Base-by-base conservation (phyloP, 106 monocot genomes). In the Allium cepa region DNA sequence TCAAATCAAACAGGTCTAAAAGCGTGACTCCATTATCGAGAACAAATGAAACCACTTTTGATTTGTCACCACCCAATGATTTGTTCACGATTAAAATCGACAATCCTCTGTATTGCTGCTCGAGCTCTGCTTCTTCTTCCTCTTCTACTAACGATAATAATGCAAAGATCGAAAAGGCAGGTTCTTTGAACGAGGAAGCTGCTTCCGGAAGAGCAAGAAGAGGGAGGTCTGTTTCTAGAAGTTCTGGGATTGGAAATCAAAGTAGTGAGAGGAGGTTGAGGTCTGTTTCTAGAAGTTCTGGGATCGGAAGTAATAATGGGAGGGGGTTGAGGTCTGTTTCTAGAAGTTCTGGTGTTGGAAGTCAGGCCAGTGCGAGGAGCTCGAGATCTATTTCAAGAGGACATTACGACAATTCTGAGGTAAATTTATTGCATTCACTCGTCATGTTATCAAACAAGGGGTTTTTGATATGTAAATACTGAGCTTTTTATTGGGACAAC, bases 251-350 rank as follows among this genome's bases (percentile, higher is more conserved):
- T 47, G 64, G 64, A 16, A 64, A 2, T 48, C n/a, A 47, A 17
- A 48, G 6, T 6, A n/a, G 48, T 7, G 47, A 28, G 4, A 16
- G 47, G 64, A 64, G 10, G 7, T n/a, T 17, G 64, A 64, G 49
- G 47, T 4, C 50, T 17, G 50, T 4, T 46, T 10, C 51, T 49
- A 67, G 66, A 11, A 12, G 50, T 49, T 67, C 66, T 18, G 52
- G 17, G 22, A 26, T 67, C 7, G 66, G 52, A 7, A 1, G 11
- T 10, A 26, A 52, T 49, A 67, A 52, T 49, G 26, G 49, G 66
- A 4, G 66, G 66, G 6, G 50, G 66, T 11, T 67, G 12, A 10
- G 66, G 66, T 67, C 66, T 49, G 66, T 67, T 52, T 67, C 66
- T 2, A 50, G 22, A 22, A 22, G 22, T 22, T 22, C 22, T 1